Conservation (phyloP, 805 yeast genomes). For the Pichia sporocuriosa region DNA sequence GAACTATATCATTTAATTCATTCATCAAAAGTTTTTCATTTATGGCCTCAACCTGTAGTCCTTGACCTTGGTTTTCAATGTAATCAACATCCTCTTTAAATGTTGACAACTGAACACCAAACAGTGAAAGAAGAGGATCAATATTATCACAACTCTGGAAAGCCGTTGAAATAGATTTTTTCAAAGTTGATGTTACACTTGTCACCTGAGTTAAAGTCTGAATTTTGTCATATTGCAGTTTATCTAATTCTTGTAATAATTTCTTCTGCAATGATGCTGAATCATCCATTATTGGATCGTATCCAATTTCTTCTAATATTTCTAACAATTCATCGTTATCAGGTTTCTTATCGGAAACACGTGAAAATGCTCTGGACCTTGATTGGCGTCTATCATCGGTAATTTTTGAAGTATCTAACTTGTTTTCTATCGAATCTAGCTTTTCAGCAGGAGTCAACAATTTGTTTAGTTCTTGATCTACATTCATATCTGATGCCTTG, state of each 20-base stretch:
- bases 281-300: conserved; percentile 60
- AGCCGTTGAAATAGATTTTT: conserved; percentile 37
- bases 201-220: conserved; percentile 40
- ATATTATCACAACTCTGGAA: conserved; percentile 48
- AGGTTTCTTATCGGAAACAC: conserved; percentile 18
- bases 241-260: conserved; percentile 51
- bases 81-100: conserved; percentile 62
- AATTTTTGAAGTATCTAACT: neutral
- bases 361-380: conserved; percentile 28
- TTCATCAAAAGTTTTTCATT: conserved; percentile 72
- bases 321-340: conserved; percentile 44
- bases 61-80: conserved; percentile 71
- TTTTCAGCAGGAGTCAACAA: neutral
- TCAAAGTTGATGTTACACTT: conserved; percentile 36
- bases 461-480: conserved; percentile 8
- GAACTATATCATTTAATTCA: conserved; percentile 60
- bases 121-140: conserved; percentile 47
- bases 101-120: conserved; percentile 54
- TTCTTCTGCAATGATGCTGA: conserved; percentile 50
- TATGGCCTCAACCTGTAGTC: conserved; percentile 74
- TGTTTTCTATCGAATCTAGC: conserved; percentile 8
- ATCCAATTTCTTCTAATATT: conserved; percentile 67
- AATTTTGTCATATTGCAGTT: conserved; percentile 57
- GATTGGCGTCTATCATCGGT: conserved; percentile 9
- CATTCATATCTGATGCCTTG: conserved; percentile 9